These are phyloP conservation scores for Cercospora sp. DNA, from an alignment of 2,329 filamentous ascomycete genomes.

Conservation along the genomic window DNA sequence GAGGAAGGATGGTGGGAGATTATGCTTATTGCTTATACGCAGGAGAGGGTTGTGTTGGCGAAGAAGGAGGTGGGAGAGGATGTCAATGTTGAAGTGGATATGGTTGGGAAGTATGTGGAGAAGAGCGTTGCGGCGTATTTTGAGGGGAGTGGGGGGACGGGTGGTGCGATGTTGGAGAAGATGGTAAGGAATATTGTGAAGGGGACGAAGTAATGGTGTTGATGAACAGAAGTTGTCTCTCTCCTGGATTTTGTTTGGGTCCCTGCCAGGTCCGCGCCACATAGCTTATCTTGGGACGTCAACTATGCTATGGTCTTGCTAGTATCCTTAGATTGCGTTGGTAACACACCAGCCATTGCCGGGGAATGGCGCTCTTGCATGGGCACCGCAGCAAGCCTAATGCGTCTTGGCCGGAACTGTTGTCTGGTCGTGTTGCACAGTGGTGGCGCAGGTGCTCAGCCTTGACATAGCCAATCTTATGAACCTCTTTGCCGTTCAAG, in stretches of 20 bases:
- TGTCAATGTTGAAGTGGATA: constrained; percentile 92
- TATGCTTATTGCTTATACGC: constrained; percentile 96
- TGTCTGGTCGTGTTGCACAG: background rate
- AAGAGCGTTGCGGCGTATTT: constrained; percentile 87
- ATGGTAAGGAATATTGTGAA: constrained; percentile 65
- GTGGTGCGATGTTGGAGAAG: constrained; percentile 53
- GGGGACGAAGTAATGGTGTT: constrained; percentile 12
- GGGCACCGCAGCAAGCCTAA: background rate
- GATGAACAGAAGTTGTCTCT: too few relatives aligned
- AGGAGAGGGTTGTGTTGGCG: constrained; percentile 84
- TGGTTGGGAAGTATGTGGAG: constrained; percentile 81
- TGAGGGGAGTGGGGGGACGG: constrained; percentile 53
- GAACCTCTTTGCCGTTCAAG: background rate
- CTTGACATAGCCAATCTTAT: background rate
- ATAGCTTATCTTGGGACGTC: background rate
- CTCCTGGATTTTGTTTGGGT: too few relatives aligned
- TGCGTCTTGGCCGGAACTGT: background rate
- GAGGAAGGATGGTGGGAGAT: constrained; percentile 86
- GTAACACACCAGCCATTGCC: too few relatives aligned
- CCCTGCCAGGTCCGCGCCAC: too few relatives aligned
- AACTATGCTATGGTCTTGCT: background rate
- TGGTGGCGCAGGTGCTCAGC: background rate
- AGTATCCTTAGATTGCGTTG: too few relatives aligned
- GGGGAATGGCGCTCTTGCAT: too few relatives aligned
- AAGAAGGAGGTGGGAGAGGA: constrained; percentile 75